Evolutionary conservation across 2,329 filamentous ascomycete species (phyloP).

Genomic region (Clarireedia monteithiana): DNA sequence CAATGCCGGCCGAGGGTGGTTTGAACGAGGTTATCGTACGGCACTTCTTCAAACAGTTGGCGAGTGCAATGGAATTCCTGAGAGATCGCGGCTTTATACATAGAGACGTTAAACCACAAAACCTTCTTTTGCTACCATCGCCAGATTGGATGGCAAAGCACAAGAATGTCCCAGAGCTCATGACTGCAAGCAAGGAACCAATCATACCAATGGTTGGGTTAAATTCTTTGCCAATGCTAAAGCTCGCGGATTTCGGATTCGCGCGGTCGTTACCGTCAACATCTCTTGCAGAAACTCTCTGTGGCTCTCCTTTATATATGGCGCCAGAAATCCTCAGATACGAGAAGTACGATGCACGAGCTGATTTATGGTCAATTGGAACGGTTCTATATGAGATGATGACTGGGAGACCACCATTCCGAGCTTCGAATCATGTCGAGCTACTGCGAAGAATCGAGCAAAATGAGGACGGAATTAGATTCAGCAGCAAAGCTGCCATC

Average conservation of each 20-base stretch:
- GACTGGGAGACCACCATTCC: slow-evolving; percentile 80
- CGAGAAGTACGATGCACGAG: slow-evolving; percentile 94
- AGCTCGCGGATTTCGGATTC: slow-evolving; percentile 98
- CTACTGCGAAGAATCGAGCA: slow-evolving; percentile 86
- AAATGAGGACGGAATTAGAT: slow-evolving; percentile 77
- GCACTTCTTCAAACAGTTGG: slow-evolving; percentile 91
- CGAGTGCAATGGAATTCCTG: slow-evolving; percentile 85
- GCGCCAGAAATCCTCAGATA: slow-evolving; percentile 95
- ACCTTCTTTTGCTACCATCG: slow-evolving; percentile 82
- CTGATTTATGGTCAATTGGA: slow-evolving; percentile 94
- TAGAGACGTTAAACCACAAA: slow-evolving; percentile 95
- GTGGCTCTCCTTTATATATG: slow-evolving; percentile 97
- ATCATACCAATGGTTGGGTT: slow-evolving; percentile 75
- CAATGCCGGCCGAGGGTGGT: slow-evolving; percentile 73
- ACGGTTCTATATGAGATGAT: slow-evolving; percentile 96
- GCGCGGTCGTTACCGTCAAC: slow-evolving; percentile 85
- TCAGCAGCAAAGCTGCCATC: slow-evolving; percentile 63
- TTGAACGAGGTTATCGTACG: slow-evolving; percentile 93
- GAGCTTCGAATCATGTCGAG: slow-evolving; percentile 90
- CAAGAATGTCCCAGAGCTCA: slow-evolving; percentile 59
- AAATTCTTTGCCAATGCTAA: slow-evolving; percentile 84
- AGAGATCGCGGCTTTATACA: slow-evolving; percentile 82
- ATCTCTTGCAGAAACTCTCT: slow-evolving; percentile 89
- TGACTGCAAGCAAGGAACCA: slow-evolving; percentile 70
- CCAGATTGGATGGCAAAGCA: slow-evolving; percentile 57